Evolutionary conservation across 2,329 filamentous ascomycete genomes (phyloP).

Genomic region (Aphanocladium album): DNA sequence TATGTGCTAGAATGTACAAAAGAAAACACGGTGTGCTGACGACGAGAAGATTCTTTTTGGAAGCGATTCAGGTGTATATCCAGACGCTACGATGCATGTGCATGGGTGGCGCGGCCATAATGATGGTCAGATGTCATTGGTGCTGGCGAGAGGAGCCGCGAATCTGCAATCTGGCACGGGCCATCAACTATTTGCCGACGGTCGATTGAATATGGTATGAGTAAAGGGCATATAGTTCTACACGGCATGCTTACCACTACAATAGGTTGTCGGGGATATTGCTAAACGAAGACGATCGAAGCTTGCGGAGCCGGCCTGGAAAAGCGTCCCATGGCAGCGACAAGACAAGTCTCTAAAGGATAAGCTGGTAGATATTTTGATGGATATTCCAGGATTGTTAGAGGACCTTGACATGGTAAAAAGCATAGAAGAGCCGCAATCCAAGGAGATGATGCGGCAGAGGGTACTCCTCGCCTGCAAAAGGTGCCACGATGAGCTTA

Average conservation of each 20-base stretch:
- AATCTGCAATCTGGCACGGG: slow-evolving; percentile 1
- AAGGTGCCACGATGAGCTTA: background rate
- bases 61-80: background rate
- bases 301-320: background rate
- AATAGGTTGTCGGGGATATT: slow-evolving; percentile 3
- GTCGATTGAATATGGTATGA: slow-evolving; percentile 9
- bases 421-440: background rate
- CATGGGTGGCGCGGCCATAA: slow-evolving; percentile 6
- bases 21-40: background rate
- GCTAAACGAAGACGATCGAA: background rate
- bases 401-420: background rate
- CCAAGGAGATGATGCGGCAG: background rate
- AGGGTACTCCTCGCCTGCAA: background rate
- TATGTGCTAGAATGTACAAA: background rate
- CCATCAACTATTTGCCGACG: slow-evolving; percentile 10
- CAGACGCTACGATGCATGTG: background rate
- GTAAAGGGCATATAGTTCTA: too few relatives aligned
- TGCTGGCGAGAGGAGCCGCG: background rate
- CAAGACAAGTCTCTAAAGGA: slow-evolving; percentile 3
- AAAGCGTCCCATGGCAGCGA: background rate
- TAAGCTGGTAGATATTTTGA: slow-evolving; percentile 3
- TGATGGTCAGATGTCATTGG: slow-evolving; percentile 1
- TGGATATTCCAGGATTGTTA: slow-evolving; percentile 3
- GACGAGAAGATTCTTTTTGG: background rate
- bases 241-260: background rate